Percentiles rank a stretch among this genome's conserved stretches.
Evolutionary conservation across 1,284 basidiomycete species (phyloP).

Genomic region (Dichomitus squalens): DNA sequence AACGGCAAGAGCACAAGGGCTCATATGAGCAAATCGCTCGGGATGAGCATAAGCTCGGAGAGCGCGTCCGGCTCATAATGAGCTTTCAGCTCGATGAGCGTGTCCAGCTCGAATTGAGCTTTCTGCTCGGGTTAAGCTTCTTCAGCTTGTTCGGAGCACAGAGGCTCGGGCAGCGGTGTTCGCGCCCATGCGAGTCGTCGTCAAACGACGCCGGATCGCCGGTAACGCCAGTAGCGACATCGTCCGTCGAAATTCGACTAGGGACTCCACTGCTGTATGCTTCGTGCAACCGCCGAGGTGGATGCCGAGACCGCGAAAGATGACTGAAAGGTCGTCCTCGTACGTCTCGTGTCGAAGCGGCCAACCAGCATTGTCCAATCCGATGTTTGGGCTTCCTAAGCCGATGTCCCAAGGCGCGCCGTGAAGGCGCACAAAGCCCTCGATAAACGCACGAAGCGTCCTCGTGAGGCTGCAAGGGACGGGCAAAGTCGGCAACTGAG

Average conservation of each 20-base stretch:
- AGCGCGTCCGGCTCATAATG: too few relatives aligned
- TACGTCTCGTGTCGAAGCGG: conserved; percentile 22
- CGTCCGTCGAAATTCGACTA: not conserved
- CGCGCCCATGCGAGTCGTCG: too few relatives aligned
- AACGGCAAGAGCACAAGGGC: not conserved
- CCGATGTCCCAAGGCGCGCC: conserved; percentile 15
- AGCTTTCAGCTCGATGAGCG: too few relatives aligned
- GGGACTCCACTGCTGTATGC: conserved; percentile 11
- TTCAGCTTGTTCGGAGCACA: too few relatives aligned
- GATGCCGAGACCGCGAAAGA: conserved; percentile 22
- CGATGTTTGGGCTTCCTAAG: conserved; percentile 12
- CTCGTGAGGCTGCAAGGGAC: conserved; percentile 21
- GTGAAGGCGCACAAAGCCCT: conserved; percentile 14
- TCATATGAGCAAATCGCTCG: not conserved
- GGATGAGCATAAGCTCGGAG: too few relatives aligned
- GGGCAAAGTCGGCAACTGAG: conserved; percentile 13
- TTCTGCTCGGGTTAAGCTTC: too few relatives aligned
- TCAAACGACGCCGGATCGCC: too few relatives aligned
- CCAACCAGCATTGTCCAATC: conserved; percentile 8
- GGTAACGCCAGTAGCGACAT: not conserved
- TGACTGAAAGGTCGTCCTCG: conserved; percentile 16
- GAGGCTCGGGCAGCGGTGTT: too few relatives aligned
- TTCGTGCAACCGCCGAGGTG: conserved; percentile 19
- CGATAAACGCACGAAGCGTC: conserved; percentile 20
- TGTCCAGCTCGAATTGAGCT: too few relatives aligned